These are phyloP conservation scores for Aphanomyces invadans DNA, from an alignment of 352 stramenopile species.

Conservation along the genomic window DNA sequence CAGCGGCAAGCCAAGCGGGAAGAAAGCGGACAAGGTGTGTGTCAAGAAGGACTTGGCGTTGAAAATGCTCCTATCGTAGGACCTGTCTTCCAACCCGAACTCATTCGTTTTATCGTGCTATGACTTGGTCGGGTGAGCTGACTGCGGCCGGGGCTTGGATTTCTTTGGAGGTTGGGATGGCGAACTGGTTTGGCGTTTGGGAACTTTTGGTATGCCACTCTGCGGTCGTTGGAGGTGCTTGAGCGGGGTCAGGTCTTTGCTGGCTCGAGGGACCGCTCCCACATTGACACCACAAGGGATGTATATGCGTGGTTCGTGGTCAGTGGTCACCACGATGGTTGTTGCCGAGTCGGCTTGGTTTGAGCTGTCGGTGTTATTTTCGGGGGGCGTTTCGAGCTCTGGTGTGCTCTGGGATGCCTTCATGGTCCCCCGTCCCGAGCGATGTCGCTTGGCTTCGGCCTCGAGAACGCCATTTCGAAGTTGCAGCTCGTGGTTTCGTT, in stretches of 20 bases:
- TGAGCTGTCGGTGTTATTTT: neutral
- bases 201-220: neutral
- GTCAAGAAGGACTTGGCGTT: slow-evolving; percentile 18
- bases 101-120: neutral
- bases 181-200: neutral
- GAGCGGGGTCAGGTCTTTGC: neutral
- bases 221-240: neutral
- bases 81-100: too few relatives aligned
- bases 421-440: neutral
- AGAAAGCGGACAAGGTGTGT: slow-evolving; percentile 11
- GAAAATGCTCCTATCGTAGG: neutral
- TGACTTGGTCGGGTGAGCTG: neutral
- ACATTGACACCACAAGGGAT: slow-evolving; percentile 13
- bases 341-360: neutral
- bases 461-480: neutral
- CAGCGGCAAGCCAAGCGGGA: neutral
- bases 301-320: slow-evolving; percentile 8
- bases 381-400: neutral
- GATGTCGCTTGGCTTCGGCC: neutral
- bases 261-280: neutral
- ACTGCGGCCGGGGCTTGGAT: neutral
- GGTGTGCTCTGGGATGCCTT: neutral
- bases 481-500: slow-evolving; percentile 62
- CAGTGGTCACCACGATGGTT: neutral
- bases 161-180: neutral